Evolutionary conservation across 805 yeast genomes (phyloP).

Genomic region (Kodamaea hsintzibuensis): DNA sequence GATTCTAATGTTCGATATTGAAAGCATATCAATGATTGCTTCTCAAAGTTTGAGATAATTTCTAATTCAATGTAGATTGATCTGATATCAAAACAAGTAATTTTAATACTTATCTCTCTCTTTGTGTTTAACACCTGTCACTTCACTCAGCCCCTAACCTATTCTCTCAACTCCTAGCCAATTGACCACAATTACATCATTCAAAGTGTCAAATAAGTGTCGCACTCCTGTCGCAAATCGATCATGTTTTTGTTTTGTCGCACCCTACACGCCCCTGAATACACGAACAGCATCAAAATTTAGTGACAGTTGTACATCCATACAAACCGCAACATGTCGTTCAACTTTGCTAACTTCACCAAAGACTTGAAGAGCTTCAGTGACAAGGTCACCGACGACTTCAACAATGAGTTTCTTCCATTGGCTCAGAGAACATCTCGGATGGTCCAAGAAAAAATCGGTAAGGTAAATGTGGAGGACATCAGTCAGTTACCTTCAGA

Average conservation of each 20-base stretch:
- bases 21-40: too few species aligned
- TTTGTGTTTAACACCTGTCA: too few species aligned
- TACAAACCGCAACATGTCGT: constrained; percentile 31
- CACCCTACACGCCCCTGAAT: constrained; percentile 6
- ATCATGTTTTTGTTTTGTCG: neutral
- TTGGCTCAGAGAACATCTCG: constrained; percentile 81
- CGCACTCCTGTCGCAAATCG: constrained; percentile 1
- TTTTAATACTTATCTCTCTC: too few species aligned
- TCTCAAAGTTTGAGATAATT: too few species aligned
- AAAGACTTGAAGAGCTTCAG: constrained; percentile 42
- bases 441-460: constrained; percentile 74
- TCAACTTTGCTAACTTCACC: constrained; percentile 43
- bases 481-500: constrained; percentile 79
- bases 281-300: constrained; percentile 1
- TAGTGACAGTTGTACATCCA: neutral
- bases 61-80: too few species aligned
- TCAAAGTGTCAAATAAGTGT: neutral
- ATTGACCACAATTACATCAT: too few species aligned
- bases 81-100: too few species aligned
- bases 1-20: too few species aligned
- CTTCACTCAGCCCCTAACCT: too few species aligned
- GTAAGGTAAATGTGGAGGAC: constrained; percentile 67
- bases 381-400: constrained; percentile 49
- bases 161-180: too few species aligned
- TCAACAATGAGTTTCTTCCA: constrained; percentile 57